Conservation (phyloP, 257 asterid species). For the Penstemon barbatus region DNA sequence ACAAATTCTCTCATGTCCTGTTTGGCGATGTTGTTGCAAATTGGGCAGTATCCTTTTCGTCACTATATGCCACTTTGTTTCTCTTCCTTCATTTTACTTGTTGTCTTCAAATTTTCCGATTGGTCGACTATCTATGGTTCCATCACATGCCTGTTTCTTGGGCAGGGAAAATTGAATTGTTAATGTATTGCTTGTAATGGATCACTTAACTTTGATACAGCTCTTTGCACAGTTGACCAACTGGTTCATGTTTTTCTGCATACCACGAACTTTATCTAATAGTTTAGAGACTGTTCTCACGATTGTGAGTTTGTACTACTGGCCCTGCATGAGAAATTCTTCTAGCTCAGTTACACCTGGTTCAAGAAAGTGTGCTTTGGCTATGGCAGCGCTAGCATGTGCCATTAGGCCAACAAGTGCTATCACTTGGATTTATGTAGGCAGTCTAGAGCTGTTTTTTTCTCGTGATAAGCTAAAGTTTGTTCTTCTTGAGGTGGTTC, state of each 20-base stretch:
- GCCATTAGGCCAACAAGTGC: constrained; percentile 97
- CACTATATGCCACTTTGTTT: neutral
- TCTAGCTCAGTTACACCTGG: constrained; percentile 34
- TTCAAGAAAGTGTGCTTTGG: constrained; percentile 74
- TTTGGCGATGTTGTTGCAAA: constrained; percentile 63
- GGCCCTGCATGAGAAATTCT: constrained; percentile 83
- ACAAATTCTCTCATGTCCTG: constrained; percentile 60
- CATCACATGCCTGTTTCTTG: neutral
- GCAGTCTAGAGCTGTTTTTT: constrained; percentile 59
- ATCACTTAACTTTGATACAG: constrained; percentile 64
- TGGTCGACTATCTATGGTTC: neutral
- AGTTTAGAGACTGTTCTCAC: constrained; percentile 89
- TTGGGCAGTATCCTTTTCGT: constrained; percentile 80
- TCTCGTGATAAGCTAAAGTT: constrained; percentile 57
- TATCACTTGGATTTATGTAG: constrained; percentile 82
- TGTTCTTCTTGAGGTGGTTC: constrained; percentile 67
- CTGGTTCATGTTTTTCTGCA: constrained; percentile 98
- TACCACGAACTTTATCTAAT: constrained; percentile 85
- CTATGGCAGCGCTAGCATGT: constrained; percentile 78
- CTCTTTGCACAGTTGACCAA: constrained; percentile 77
- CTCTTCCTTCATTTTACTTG: neutral
- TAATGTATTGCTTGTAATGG: constrained; percentile 1
- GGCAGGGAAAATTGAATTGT: constrained; percentile 1
- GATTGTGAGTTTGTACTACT: constrained; percentile 75
- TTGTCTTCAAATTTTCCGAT: constrained; percentile 2